Evolutionary conservation across 257 asterid genomes (phyloP).

Genomic region (Solanum stenotomum): DNA sequence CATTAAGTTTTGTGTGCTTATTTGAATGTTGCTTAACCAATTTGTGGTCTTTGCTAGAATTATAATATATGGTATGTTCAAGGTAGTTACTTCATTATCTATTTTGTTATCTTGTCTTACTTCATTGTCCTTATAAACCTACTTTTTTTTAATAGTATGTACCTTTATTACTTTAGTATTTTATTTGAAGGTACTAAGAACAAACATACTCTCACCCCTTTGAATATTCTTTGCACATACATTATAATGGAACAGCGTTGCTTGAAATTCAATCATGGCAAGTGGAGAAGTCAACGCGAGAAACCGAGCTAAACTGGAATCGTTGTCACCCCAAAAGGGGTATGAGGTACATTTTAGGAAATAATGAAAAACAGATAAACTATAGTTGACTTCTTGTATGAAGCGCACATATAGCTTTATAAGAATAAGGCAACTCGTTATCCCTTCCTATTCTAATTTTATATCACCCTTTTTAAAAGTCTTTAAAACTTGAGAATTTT

Average conservation of each 20-base stretch:
- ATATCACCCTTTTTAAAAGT: background rate
- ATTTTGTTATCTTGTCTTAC: too few species aligned
- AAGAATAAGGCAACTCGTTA: too few species aligned
- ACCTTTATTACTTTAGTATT: background rate
- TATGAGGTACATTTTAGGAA: background rate
- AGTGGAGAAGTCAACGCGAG: background rate
- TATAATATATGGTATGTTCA: background rate
- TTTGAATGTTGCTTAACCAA: background rate
- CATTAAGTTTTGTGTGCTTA: background rate
- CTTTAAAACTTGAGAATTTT: background rate
- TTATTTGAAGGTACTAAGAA: background rate
- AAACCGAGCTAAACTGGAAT: background rate
- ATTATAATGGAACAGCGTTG: too few species aligned
- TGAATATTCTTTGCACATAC: background rate
- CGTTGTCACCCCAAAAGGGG: background rate
- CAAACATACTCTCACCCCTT: background rate
- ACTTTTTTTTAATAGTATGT: too few species aligned
- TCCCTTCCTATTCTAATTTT: background rate
- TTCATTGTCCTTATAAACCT: background rate
- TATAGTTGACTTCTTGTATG: background rate
- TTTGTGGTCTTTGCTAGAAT: background rate
- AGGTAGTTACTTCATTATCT: background rate
- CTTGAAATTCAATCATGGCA: background rate
- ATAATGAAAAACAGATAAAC: too few species aligned
- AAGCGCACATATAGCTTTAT: background rate